Evolutionary conservation across 768 basidiomycete species (phyloP).

Genomic region (Asterophora parasitica): DNA sequence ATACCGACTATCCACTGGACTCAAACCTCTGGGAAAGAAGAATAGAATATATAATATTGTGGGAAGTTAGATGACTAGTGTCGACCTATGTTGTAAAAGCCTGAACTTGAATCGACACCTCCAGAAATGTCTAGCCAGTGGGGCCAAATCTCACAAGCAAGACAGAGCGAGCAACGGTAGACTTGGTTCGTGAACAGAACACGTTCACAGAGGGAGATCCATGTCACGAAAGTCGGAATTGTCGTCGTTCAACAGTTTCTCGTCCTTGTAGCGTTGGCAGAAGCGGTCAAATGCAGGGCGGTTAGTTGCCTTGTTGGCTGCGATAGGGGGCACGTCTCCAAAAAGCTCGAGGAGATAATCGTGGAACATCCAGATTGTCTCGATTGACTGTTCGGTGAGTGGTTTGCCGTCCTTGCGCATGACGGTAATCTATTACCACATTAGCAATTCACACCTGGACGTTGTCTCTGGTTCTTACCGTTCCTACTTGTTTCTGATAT

Average conservation of each 20-base stretch:
- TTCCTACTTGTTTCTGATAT: constrained; percentile 9
- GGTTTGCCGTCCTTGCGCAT: constrained; percentile 13
- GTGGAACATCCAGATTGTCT: constrained; percentile 29
- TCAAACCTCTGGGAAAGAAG: no score
- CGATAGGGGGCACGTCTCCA: constrained; percentile 6
- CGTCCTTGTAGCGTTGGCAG: constrained; percentile 5
- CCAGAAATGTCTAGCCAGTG: no score
- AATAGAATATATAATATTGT: no score
- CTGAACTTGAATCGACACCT: no score
- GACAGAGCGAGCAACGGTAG: no score
- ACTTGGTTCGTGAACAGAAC: no score
- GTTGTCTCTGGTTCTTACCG: not conserved
- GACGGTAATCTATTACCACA: constrained; percentile 5
- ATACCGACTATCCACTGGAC: no score
- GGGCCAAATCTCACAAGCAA: no score
- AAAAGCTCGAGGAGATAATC: constrained; percentile 27
- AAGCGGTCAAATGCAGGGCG: constrained; percentile 6
- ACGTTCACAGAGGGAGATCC: constrained; percentile 5
- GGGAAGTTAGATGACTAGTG: no score
- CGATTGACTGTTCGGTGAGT: constrained; percentile 13
- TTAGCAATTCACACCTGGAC: not conserved
- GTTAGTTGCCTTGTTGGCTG: not conserved
- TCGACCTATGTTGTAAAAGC: no score
- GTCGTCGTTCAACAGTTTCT: not conserved
- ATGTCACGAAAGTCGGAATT: not conserved